Evolutionary conservation across 306 rosid species (phyloP).

Genomic region (Sesbania bispinosa): DNA sequence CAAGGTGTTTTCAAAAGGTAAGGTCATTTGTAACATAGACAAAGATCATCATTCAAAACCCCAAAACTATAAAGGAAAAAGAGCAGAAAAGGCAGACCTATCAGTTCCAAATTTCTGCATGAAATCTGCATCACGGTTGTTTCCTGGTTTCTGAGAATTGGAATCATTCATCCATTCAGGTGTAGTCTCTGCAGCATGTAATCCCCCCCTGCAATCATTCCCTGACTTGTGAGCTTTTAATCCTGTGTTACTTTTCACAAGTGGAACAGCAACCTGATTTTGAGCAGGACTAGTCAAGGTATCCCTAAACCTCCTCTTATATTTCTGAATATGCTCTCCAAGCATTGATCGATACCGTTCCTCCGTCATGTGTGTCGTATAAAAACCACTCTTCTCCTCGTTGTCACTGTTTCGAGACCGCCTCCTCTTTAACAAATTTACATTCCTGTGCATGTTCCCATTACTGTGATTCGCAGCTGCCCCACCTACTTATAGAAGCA

Average conservation of each 20-base stretch:
- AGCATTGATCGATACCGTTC: conserved; percentile 90
- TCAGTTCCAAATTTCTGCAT: conserved; percentile 36
- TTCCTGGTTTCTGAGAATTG: conserved; percentile 54
- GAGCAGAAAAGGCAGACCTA: conserved; percentile 52
- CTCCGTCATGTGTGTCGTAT: conserved; percentile 58
- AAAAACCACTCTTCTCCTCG: conserved; percentile 58
- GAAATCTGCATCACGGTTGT: conserved; percentile 47
- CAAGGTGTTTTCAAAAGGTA: conserved; percentile 26
- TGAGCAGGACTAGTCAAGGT: conserved; percentile 57
- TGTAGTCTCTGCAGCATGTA: conserved; percentile 51
- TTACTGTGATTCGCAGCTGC: conserved; percentile 47
- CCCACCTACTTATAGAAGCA: conserved; percentile 52
- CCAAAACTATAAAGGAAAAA: conserved; percentile 6
- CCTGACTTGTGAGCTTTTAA: conserved; percentile 57
- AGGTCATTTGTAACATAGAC: background rate
- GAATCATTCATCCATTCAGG: conserved; percentile 66
- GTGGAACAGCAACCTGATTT: conserved; percentile 40
- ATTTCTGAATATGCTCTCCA: conserved; percentile 87
- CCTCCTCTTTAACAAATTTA: conserved; percentile 53
- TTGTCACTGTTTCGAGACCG: conserved; percentile 61
- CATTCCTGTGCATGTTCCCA: conserved; percentile 60
- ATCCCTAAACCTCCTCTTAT: conserved; percentile 85
- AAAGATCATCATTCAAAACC: conserved; percentile 1
- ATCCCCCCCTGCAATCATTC: conserved; percentile 58
- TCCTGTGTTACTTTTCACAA: conserved; percentile 43